Conservation (phyloP, 768 basidiomycete species). For the Mycena latifolia region DNA sequence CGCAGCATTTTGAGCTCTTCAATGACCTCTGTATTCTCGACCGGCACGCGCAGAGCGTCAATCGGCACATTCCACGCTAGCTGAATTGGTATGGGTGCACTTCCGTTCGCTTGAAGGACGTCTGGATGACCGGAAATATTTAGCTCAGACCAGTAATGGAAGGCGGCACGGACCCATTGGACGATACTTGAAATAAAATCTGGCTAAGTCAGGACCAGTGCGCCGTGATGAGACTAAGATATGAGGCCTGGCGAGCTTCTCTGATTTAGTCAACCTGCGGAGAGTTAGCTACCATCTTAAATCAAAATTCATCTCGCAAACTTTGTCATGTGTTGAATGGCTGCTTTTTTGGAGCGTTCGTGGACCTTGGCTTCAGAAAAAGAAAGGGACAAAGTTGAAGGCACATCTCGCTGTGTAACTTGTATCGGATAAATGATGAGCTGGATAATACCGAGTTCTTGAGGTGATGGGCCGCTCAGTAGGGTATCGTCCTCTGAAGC, state of each 20-base stretch:
- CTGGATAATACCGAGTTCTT: neutral
- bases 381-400: neutral
- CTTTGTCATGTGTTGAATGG: slow-evolving; percentile 9
- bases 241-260: neutral
- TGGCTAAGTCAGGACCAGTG: neutral
- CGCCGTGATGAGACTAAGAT: neutral
- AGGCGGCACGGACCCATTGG: too few species aligned
- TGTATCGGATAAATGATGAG: neutral
- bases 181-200: too few species aligned
- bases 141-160: too few species aligned
- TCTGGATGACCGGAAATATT: too few species aligned
- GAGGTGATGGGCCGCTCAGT: neutral
- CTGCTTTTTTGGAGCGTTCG: slow-evolving; percentile 15
- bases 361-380: slow-evolving; percentile 1
- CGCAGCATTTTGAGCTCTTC: too few species aligned
- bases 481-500: neutral
- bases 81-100: too few species aligned
- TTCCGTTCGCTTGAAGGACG: too few species aligned
- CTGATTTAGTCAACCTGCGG: neutral
- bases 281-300: neutral
- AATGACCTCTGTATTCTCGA: too few species aligned
- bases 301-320: neutral
- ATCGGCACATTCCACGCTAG: too few species aligned
- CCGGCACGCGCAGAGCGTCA: too few species aligned
- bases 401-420: neutral